A percentile compares a stretch with the other conserved stretches of the same genome.
Conservation (phyloP, 2,329 filamentous ascomycete genomes). For the Talaromyces sp. region DNA sequence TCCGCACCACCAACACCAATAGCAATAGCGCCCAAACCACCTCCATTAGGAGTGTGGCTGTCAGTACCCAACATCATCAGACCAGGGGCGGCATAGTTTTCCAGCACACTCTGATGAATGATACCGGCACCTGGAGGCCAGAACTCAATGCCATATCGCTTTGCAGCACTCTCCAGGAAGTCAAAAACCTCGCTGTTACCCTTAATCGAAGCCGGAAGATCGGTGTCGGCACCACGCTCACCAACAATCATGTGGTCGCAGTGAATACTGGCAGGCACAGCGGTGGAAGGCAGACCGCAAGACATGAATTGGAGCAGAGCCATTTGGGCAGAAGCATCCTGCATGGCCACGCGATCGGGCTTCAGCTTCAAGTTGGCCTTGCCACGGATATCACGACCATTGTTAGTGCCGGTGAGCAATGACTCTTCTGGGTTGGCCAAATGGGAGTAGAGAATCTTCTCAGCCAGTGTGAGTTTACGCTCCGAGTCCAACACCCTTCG, state of each 20-base stretch:
- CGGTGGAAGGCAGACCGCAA: constrained; percentile 83
- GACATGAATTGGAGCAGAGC: constrained; percentile 98
- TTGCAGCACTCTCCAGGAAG: constrained; percentile 89
- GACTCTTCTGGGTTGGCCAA: constrained; percentile 87
- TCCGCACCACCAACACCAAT: constrained; percentile 98
- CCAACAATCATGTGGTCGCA: constrained; percentile 99
- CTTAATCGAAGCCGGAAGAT: constrained; percentile 81
- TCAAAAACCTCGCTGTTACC: constrained; percentile 97
- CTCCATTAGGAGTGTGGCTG: constrained; percentile 95
- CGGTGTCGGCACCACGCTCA: constrained; percentile 82
- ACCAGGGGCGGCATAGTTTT: constrained; percentile 96
- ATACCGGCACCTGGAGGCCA: constrained; percentile 94
- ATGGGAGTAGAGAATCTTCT: constrained; percentile 98
- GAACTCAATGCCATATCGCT: constrained; percentile 92
- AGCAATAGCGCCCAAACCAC: constrained; percentile 90
- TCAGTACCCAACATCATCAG: constrained; percentile 99
- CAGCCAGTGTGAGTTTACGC: constrained; percentile 77
- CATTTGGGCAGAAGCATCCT: constrained; percentile 98
- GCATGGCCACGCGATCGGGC: constrained; percentile 97
- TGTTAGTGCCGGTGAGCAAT: constrained; percentile 77
- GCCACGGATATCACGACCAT: constrained; percentile 81
- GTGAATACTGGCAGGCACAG: constrained; percentile 95
- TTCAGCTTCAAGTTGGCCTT: constrained; percentile 94
- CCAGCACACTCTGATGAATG: constrained; percentile 95
- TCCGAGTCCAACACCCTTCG: constrained; percentile 68